Evolutionary conservation across 805 yeast species (phyloP), one percentile per base, ranked within the genome.

Genomic region (Myxozyma vanderwaltii): DNA sequence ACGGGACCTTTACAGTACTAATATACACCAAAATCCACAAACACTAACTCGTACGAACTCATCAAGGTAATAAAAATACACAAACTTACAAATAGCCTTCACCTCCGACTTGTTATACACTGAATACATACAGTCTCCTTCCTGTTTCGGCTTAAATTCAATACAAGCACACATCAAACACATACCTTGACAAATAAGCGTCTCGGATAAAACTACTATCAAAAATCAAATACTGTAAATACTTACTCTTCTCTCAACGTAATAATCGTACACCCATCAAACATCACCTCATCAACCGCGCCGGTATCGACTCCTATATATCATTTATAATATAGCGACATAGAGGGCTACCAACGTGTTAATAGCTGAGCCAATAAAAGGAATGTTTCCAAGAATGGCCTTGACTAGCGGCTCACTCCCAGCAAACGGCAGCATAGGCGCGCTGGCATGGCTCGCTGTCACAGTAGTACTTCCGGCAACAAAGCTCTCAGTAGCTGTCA

Each of bases 361-460:
- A n/a, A 64, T 40, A 6, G 51, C 49, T 17, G 59, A 33, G 8
- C 55, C 61, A 23, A 55, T 38, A 29, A 43, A 61, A 15, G 68
- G 66, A 19, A 51, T 29, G 45, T 49, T 50, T 13, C 51, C 58
- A n/a, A 64, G 41, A 19, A 48, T 44, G 1, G 44, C 53, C 26
- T 27, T 44, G 24, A 61, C 54, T 13, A 51, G n/a, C n/a, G 45
- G 38, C 15, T 76, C 76, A 56, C 84, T 85, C 4, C 59, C 76
- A 0, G 63, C 58, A 1, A 75, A 77, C 43, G 87, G 84, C 64
- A 72, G 67, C 8, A 66, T 70, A 47, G 68, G 49, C n/a, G 17
- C 51, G 26, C 31, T 27, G n/a, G 52, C 21, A 12, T 27, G 43
- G 45, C 44, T 40, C 10, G 54, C 57, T 8, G 54, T 45, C 29